Percentiles rank a stretch among this genome's conserved stretches.
These are phyloP conservation scores for Solanum ahanhuiri DNA, from an alignment of 257 asterid genomes.

Conservation along the genomic window DNA sequence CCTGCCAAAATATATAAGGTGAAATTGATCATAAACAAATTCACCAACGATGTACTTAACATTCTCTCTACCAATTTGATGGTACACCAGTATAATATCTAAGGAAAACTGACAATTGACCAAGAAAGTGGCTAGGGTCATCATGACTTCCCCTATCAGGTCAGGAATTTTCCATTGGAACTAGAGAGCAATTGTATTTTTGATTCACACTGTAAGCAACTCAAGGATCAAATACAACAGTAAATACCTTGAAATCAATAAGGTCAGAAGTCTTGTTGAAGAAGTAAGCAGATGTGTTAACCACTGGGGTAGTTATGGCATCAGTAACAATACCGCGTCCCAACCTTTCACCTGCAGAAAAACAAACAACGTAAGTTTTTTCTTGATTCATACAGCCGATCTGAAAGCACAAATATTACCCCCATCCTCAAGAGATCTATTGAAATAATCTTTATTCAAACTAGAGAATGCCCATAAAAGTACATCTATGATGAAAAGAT, in stretches of 20 bases:
- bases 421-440: neutral
- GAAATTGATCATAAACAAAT: neutral
- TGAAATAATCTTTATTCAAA: neutral
- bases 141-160: neutral
- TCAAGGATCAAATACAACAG: neutral
- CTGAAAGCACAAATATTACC: neutral
- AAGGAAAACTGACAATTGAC: neutral
- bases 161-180: neutral
- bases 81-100: neutral
- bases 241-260: slow-evolving; percentile 79
- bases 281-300: slow-evolving; percentile 90
- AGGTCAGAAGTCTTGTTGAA: slow-evolving; percentile 84
- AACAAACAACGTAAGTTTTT: neutral
- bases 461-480: neutral
- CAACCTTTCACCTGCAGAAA: slow-evolving; percentile 80
- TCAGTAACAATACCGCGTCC: slow-evolving; percentile 76
- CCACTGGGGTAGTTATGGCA: slow-evolving; percentile 88
- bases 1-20: slow-evolving; percentile 30
- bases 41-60: neutral
- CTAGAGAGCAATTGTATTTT: neutral
- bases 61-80: neutral
- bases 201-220: neutral
- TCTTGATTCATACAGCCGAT: neutral
- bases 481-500: neutral
- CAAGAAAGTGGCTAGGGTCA: neutral